phyloP scores from a whole-genome alignment of 2,329 filamentous ascomycete species.

The Aspergillus carbonarius region DNA sequence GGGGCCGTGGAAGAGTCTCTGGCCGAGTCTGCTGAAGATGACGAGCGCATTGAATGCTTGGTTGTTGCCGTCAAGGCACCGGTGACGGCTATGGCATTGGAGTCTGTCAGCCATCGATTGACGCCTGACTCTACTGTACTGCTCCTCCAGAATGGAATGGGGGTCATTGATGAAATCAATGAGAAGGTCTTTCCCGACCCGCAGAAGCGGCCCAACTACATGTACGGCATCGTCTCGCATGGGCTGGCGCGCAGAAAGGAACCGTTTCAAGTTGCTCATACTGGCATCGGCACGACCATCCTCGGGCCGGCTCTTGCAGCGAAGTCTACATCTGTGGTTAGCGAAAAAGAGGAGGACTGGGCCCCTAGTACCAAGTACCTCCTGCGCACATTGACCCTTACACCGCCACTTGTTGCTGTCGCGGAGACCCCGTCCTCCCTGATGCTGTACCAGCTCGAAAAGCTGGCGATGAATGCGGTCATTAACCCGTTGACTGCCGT shows the following conservation, averaged over 20 bases:
- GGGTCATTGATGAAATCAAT: conserved; percentile 76
- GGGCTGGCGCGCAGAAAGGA: conserved; percentile 49
- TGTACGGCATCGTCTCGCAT: conserved; percentile 67
- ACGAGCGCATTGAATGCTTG: conserved; percentile 66
- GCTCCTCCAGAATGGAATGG: conserved; percentile 79
- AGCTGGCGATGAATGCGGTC: conserved; percentile 70
- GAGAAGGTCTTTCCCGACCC: conserved; percentile 67
- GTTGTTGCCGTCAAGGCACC: conserved; percentile 76
- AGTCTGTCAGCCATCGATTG: conserved; percentile 66
- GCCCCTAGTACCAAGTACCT: conserved; percentile 57
- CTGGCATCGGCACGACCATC: conserved; percentile 59
- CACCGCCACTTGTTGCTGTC: conserved; percentile 61
- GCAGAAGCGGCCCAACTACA: conserved; percentile 67
- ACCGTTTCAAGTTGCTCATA: conserved; percentile 57
- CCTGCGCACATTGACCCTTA: conserved; percentile 62
- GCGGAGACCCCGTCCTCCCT: conserved; percentile 61
- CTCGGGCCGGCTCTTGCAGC: conserved; percentile 51
- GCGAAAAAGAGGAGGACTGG: conserved; percentile 31
- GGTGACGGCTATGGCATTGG: conserved; percentile 65
- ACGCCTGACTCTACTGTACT: conserved; percentile 68
- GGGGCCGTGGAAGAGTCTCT: neutral
- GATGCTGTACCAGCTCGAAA: conserved; percentile 73
- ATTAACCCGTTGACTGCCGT: conserved; percentile 80
- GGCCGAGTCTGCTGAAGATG: conserved; percentile 25
- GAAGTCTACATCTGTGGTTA: conserved; percentile 12